Percentiles rank a stretch among this genome's conserved stretches.
phyloP scores from a whole-genome alignment of 2,329 filamentous ascomycete species.

The Geoglossum cookeanum region DNA sequence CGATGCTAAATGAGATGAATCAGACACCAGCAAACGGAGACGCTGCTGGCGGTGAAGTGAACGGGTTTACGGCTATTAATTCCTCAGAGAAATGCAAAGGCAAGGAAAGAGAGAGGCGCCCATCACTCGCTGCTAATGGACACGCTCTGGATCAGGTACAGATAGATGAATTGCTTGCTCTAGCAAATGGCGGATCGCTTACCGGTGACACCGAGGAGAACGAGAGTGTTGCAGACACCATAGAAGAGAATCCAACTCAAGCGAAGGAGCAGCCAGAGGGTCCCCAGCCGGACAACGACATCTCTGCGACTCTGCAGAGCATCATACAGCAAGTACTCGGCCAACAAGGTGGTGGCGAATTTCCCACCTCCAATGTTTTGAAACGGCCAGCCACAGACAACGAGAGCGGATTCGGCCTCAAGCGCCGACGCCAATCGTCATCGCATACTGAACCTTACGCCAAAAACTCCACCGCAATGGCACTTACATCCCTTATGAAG shows the following conservation, averaged over 20 bases:
- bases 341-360: not conserved
- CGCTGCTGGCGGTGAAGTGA: not conserved
- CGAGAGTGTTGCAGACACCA: not conserved
- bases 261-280: not conserved
- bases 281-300: slow-evolving; percentile 6
- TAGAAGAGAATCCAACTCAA: not conserved
- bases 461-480: slow-evolving; percentile 1
- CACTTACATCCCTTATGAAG: slow-evolving; percentile 5
- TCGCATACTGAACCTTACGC: not conserved
- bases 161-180: slow-evolving; percentile 5
- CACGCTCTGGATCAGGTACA: slow-evolving; percentile 5
- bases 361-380: not conserved
- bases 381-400: not conserved
- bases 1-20: slow-evolving; percentile 7
- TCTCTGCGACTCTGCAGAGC: slow-evolving; percentile 6
- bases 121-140: not conserved
- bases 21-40: not conserved
- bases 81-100: not conserved
- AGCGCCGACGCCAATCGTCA: not conserved
- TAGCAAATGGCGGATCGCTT: slow-evolving; percentile 5
- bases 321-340: slow-evolving; percentile 5
- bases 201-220: slow-evolving; percentile 1
- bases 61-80: slow-evolving; percentile 6
- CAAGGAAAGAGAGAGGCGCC: not conserved
- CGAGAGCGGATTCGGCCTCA: not conserved